These are phyloP conservation scores for Solanum piurae DNA, from an alignment of 257 asterid genomes.

Conservation along the genomic window DNA sequence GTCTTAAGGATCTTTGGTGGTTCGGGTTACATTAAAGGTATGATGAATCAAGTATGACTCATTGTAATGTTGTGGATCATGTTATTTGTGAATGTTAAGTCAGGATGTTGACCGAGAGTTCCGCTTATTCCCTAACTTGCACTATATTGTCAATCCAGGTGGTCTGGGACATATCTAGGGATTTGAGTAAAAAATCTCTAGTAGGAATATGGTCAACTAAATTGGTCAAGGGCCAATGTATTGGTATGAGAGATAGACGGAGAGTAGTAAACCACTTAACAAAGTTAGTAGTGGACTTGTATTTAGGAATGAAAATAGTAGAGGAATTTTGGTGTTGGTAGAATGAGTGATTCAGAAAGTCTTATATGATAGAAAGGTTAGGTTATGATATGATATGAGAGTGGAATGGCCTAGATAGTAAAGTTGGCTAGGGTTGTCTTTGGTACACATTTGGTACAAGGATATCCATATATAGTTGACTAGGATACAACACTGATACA, in stretches of 20 bases:
- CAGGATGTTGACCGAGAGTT: background rate
- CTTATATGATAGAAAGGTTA: no score
- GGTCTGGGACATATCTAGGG: background rate
- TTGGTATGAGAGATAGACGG: background rate
- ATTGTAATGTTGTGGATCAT: no score
- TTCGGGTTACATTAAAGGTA: background rate
- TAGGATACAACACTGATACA: no score
- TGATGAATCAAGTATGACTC: no score
- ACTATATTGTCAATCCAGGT: background rate
- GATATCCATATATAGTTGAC: background rate
- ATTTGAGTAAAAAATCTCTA: background rate
- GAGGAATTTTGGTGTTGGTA: background rate
- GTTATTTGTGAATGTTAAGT: background rate
- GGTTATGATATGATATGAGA: background rate
- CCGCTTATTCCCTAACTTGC: background rate
- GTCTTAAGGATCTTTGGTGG: background rate
- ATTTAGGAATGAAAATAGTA: background rate
- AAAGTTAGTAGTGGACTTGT: background rate
- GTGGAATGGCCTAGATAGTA: background rate
- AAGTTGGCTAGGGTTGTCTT: background rate
- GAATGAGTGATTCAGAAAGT: background rate
- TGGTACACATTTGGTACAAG: background rate
- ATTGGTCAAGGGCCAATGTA: background rate
- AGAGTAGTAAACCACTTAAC: no score
- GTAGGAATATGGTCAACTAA: background rate